Base-by-base conservation (phyloP, 83 land plant genomes). In the Diphasiastrum complanatum region DNA sequence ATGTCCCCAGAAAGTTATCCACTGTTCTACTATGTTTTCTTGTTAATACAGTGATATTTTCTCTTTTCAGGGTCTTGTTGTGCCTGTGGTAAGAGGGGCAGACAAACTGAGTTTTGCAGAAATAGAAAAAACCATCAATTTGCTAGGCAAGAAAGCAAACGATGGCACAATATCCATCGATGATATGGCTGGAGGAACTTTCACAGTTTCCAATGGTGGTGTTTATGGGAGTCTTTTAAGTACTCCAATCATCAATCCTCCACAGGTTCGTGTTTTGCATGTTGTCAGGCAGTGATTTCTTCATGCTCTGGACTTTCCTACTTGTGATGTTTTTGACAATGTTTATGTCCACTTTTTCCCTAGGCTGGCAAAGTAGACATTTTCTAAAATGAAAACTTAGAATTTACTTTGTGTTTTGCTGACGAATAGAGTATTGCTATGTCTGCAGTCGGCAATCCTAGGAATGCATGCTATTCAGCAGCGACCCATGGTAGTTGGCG, bases 171-270 rank as follows among this genome's bases (percentile, higher is more conserved):
- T 92, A 47, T 88, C 98, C 36, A 89, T 92, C 50, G 98, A 92
- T 83, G 96, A 92, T 31, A 92, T 92, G 98, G 88, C 96, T 67
- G 98, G 98, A 60, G 98, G 98, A 24, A 73, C 96, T 30, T 92
- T 92, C 51, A 92, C 98, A 38, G 85, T 92, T 45, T 92, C 98
- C 2, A 92, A 92, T 78, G 96, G 98, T 66, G 98, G 98, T 47
- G 98, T 92, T 14, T 92, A 92, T 74, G 98, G 98, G 60, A 92
- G 98, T 61, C 85, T 92, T 16, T 57, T 92, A 67, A 88, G 96
- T 65, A 92, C 97, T 5, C 98, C 98, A 20, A 92, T 92, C 33
- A 89, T 92, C 72, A 92, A 92, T 55, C 98, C 98, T 30, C 98
- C 98, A 23, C 98, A 92, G 84, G 97, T 89, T 66, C 25, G 49